Conservation (phyloP, 345 rosid genomes). For the Ceriops decandra region DNA sequence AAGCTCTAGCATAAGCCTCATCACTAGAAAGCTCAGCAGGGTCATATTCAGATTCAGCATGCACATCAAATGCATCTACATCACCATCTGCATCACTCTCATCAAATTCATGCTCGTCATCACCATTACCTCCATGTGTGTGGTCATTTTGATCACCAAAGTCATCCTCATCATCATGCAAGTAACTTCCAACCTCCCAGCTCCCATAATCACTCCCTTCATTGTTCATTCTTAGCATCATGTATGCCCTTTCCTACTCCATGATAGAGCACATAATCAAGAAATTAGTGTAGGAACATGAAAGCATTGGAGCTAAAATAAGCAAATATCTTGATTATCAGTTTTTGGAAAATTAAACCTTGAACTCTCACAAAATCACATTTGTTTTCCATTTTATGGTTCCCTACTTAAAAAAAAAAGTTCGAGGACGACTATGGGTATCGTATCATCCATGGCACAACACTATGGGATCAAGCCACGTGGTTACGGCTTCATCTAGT, state of each 20-base stretch:
- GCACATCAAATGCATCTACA: conserved; percentile 58
- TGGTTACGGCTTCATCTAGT: too few species aligned
- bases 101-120: conserved; percentile 13
- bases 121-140: conserved; percentile 31
- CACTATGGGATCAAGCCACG: too few species aligned
- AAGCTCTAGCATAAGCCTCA: conserved; percentile 87
- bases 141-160: conserved; percentile 41
- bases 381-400: too few species aligned
- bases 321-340: background rate
- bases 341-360: too few species aligned
- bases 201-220: conserved; percentile 79
- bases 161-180: conserved; percentile 36
- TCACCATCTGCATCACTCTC: conserved; percentile 36
- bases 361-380: too few species aligned
- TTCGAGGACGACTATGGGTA: too few species aligned
- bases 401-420: too few species aligned
- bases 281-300: background rate
- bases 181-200: conserved; percentile 74
- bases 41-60: conserved; percentile 50
- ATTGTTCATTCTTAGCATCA: conserved; percentile 74
- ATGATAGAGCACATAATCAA: conserved; percentile 1
- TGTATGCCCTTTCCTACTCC: conserved; percentile 79
- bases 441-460: too few species aligned
- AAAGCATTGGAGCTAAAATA: background rate
- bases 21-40: conserved; percentile 60